Percentiles rank a stretch among this genome's conserved stretches.
phyloP scores from a whole-genome alignment of 176 grass and related monocot genomes.

The Poa annua region DNA sequence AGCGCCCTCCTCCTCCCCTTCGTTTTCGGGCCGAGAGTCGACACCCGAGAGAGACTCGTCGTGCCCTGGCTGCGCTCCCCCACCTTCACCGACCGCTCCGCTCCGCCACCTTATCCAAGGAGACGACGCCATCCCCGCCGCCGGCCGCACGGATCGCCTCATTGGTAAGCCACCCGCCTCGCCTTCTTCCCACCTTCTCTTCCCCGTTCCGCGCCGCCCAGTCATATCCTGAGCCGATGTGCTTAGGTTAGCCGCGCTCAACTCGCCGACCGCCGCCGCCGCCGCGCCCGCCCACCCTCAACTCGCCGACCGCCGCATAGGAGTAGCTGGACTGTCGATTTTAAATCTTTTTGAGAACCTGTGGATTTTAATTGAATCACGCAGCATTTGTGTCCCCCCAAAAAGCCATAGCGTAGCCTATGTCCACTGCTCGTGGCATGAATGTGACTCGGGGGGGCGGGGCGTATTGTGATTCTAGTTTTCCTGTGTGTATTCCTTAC shows the following conservation, averaged over 20 bases:
- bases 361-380: background rate
- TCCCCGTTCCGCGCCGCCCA: background rate
- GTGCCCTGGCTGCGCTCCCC: background rate
- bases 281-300: background rate
- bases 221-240: background rate
- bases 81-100: constrained; percentile 18
- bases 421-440: background rate
- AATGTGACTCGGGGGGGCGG: background rate
- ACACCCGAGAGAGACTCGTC: background rate
- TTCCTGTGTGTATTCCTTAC: constrained; percentile 19
- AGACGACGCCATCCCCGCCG: background rate
- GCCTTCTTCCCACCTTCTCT: background rate
- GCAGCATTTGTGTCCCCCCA: background rate
- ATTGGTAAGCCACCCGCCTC: constrained; percentile 4
- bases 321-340: background rate
- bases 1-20: background rate
- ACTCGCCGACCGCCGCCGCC: background rate
- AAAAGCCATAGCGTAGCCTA: background rate
- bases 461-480: background rate
- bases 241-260: constrained; percentile 5
- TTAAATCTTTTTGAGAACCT: background rate
- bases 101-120: constrained; percentile 22
- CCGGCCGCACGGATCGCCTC: constrained; percentile 14
- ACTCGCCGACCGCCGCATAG: background rate
- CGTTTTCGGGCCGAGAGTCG: constrained; percentile 10